Evolutionary conservation across 306 rosid genomes (phyloP).

Genomic region (Acacia melanoxylon): DNA sequence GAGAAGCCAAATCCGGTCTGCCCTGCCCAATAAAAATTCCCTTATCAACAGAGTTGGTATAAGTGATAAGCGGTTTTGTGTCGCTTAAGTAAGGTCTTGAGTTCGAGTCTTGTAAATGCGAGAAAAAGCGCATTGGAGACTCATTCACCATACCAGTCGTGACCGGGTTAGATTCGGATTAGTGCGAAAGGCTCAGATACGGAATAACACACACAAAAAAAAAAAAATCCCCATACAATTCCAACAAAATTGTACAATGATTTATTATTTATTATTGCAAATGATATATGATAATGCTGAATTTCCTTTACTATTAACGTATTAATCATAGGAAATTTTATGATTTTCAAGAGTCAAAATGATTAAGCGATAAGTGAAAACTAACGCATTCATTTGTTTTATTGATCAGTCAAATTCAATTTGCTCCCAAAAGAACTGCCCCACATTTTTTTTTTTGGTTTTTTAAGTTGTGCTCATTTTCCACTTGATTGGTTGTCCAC

Average conservation of each 20-base stretch:
- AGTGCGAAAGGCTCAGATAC: too few relatives aligned
- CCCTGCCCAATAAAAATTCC: too few relatives aligned
- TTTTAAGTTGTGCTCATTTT: neutral
- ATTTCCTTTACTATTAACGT: neutral
- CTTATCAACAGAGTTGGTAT: too few relatives aligned
- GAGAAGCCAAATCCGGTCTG: too few relatives aligned
- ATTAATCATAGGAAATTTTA: neutral
- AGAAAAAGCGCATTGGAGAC: too few relatives aligned
- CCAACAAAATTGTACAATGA: neutral
- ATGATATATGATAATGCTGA: neutral
- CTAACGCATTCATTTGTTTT: neutral
- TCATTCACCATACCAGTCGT: too few relatives aligned
- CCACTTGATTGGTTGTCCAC: neutral
- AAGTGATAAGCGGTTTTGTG: too few relatives aligned
- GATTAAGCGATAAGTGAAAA: neutral
- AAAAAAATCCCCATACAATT: neutral
- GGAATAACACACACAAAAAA: too few relatives aligned
- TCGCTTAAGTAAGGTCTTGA: too few relatives aligned
- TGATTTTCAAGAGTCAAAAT: neutral
- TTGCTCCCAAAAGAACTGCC: neutral
- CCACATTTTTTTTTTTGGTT: neutral
- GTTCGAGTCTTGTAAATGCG: too few relatives aligned
- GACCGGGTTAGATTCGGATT: too few relatives aligned
- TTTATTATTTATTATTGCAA: too few relatives aligned
- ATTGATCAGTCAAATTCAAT: neutral